These are phyloP conservation scores for Volvox reticuliferus DNA, from an alignment of 139 green algal genomes.

Conservation along the genomic window DNA sequence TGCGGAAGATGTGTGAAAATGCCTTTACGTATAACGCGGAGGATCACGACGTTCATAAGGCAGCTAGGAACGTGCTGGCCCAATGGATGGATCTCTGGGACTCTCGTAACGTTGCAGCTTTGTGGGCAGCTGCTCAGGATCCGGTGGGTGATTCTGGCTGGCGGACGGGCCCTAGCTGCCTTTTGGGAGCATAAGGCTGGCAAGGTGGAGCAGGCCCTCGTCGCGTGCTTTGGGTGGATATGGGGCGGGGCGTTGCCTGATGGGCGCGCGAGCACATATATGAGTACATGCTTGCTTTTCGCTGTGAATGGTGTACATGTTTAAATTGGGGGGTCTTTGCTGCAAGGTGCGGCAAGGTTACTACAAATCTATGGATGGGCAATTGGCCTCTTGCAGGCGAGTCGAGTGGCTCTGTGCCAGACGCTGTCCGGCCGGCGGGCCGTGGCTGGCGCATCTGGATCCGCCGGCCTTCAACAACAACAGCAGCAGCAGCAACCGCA, in stretches of 20 bases:
- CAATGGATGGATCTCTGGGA: slow-evolving; percentile 31
- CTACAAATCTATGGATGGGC: too few relatives aligned
- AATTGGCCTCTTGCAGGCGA: background rate
- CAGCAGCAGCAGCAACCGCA: background rate
- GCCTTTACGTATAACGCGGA: slow-evolving; percentile 21
- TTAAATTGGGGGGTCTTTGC: too few relatives aligned
- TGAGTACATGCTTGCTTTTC: too few relatives aligned
- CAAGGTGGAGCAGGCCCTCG: too few relatives aligned
- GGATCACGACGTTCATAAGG: slow-evolving; percentile 11
- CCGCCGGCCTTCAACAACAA: background rate
- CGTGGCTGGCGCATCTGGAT: background rate
- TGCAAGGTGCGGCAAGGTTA: too few relatives aligned
- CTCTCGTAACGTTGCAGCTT: background rate
- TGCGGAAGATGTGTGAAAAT: slow-evolving; percentile 26
- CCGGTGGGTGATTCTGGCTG: background rate
- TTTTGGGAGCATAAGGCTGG: background rate
- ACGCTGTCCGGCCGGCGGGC: background rate
- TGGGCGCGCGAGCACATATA: too few relatives aligned
- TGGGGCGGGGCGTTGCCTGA: too few relatives aligned
- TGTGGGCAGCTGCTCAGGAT: slow-evolving; percentile 28
- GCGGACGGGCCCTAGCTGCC: background rate
- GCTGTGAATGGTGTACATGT: too few relatives aligned
- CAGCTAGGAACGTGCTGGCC: background rate
- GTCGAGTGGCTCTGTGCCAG: background rate
- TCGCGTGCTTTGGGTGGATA: too few relatives aligned